Conservation (phyloP, 1,139 yeast genomes). For the Kluyveromyces sp. region DNA sequence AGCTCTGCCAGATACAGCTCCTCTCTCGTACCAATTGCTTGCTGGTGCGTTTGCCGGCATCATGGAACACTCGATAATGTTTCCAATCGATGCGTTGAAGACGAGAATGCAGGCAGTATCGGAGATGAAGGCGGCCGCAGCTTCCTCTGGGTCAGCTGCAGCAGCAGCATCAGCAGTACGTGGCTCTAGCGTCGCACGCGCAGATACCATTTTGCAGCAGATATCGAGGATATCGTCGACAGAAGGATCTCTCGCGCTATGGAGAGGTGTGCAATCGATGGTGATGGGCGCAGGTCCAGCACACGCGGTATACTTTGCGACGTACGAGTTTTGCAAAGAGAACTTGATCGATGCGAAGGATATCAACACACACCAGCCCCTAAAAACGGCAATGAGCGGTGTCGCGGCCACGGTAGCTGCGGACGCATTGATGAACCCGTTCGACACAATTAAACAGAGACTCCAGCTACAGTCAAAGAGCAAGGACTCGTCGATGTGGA, state of each 20-base stretch:
- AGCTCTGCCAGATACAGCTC: conserved; percentile 82
- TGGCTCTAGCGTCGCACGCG: conserved; percentile 28
- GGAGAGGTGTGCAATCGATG: conserved; percentile 94
- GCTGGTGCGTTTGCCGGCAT: conserved; percentile 99
- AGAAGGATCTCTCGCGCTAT: conserved; percentile 86
- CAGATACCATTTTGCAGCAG: conserved; percentile 40
- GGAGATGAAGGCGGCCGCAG: conserved; percentile 5
- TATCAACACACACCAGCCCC: conserved; percentile 40
- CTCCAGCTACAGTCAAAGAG: conserved; percentile 46
- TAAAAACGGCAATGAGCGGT: conserved; percentile 81
- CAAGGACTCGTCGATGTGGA: conserved; percentile 27
- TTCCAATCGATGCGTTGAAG: conserved; percentile 89
- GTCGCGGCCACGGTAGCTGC: conserved; percentile 90
- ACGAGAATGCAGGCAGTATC: conserved; percentile 81
- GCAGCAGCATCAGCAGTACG: conserved; percentile 6
- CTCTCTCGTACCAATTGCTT: conserved; percentile 67
- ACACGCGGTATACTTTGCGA: conserved; percentile 95
- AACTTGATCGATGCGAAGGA: conserved; percentile 26
- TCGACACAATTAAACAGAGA: conserved; percentile 88
- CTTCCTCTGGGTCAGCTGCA: conserved; percentile 8
- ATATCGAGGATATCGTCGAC: conserved; percentile 69
- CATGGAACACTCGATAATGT: conserved; percentile 97
- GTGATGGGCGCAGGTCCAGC: conserved; percentile 99
- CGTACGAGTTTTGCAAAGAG: conserved; percentile 74
- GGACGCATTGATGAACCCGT: conserved; percentile 97